Base-by-base conservation (phyloP, 495 filamentous ascomycete species). In the Zalerion maritima region DNA sequence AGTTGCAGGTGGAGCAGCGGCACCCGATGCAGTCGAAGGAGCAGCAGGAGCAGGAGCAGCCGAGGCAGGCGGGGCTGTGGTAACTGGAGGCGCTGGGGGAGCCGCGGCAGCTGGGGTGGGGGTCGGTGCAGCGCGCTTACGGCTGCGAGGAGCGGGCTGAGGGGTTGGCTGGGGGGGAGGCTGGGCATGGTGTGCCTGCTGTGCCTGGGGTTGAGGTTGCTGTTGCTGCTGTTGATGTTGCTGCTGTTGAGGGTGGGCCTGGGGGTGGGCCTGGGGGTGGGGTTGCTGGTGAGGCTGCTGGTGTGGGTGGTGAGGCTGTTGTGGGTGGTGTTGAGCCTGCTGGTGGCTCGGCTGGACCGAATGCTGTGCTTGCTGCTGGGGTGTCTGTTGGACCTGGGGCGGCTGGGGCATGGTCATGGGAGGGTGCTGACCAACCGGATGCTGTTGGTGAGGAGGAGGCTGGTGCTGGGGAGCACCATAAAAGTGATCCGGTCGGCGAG, bases 311-410 rank as follows among this genome's bases (percentile, higher is more conserved):
- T 38, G 35, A 14, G 44, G 45, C 12, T 40, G 33, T 5, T 22
- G 24, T 5, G 31, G 25, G 6, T 41, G 42, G 6, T 43, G 45
- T 21, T 36, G 32, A n/a, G 25, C 8, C 15, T 46, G 31, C 20
- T 44, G 46, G 4, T 33, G 30, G 16, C 33, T 41, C 21, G 44
- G 43, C 28, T 46, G 50, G 10, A 33, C 33, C 20, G 50, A 43
- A 14, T n/a, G n/a, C n/a, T n/a, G n/a, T n/a, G 57, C 54, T n/a
- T 41, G 50, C 38, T 61, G 57, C 36, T 58, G 51, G 9, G 43
- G 40, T 23, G 47, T 43, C 1, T 46, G 34, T 38, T 34, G 4
- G 39, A 20, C 2, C 24, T 47, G 46, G n/a, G 46, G 45, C 23
- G 55, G 46, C 16, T 40, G 42, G 17, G 44, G 38, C 23, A 60